Evolutionary conservation across 176 grass and related monocot genomes (phyloP), one percentile per base, ranked within the genome.

Genomic region (Oryza coarctata): DNA sequence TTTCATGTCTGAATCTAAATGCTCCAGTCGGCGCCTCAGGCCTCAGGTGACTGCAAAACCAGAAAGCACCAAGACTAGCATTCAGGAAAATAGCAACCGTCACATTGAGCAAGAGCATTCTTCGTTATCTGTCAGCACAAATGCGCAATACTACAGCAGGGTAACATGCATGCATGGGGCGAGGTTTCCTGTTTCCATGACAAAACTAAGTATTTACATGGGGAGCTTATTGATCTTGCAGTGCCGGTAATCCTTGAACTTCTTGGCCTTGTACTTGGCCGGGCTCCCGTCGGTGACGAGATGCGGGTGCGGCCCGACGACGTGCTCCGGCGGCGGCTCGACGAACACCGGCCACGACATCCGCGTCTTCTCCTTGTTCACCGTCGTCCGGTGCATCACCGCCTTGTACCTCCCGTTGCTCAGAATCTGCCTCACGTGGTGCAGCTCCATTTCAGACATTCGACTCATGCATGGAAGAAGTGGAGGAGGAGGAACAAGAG

Each of bases 341-440:
- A 89, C 74, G 83, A 98, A 94, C 70, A 94, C 86, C 12, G 92
- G 95, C 92, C 90, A 98, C 60, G 92, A 94, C 86, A 98, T 94
- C 75, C 92, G 65, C 55, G 77, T 88, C 84, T 86, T 86, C 12
- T 94, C 86, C 73, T 89, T 92, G 65, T 75, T 83, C 77, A 98
- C 88, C 13, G 84, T 91, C 49, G 83, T 89, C 31, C 88, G 72
- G 65, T 94, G 92, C 65, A 94, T 63, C 80, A 93, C 95, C 15
- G 88, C 86, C 86, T 97, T 94, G 78, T 97, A 94, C 74, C 73
- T 71, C 27, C 92, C 92, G 40, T 94, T 94, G 86, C 95, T 98
- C 73, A 93, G 41, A 45, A 98, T 93, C 92, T 98, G 15, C 1
- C 9, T 50, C 12, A 31, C 29, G 63, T 22, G 2, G 5, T 8